A percentile compares a stretch with the other conserved stretches of the same genome.
phyloP scores from a whole-genome alignment of 1,284 basidiomycete genomes.

The Rhodotorula sp. region DNA sequence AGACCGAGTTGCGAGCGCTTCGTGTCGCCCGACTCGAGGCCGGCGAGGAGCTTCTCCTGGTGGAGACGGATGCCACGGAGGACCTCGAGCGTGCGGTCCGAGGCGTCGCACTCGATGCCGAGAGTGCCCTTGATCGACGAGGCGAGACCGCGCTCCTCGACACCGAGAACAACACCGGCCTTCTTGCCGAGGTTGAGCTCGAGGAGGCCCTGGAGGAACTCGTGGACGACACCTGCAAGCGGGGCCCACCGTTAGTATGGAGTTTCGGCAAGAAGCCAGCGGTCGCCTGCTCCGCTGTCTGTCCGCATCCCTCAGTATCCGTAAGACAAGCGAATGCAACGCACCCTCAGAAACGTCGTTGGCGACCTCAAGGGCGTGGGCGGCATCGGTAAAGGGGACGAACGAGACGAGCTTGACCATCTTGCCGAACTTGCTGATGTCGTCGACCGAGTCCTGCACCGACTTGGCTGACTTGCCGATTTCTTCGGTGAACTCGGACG shows the following conservation, averaged over 20 bases:
- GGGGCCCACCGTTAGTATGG: neutral
- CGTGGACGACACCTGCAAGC: constrained; percentile 72
- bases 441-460: constrained; percentile 67
- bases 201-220: constrained; percentile 79
- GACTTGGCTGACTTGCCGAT: constrained; percentile 78
- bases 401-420: constrained; percentile 92
- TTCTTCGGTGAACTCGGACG: constrained; percentile 83
- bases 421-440: constrained; percentile 87
- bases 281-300: neutral
- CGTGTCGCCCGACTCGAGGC: constrained; percentile 84
- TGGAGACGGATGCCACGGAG: constrained; percentile 92
- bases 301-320: neutral
- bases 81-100: constrained; percentile 82
- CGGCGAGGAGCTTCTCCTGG: constrained; percentile 81
- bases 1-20: constrained; percentile 92
- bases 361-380: constrained; percentile 89
- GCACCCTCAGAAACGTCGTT: constrained; percentile 93
- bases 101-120: constrained; percentile 78
- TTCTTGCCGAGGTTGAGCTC: constrained; percentile 88
- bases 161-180: constrained; percentile 73
- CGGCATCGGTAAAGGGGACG: constrained; percentile 79
- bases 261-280: neutral
- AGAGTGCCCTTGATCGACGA: constrained; percentile 76
- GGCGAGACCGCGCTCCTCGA: constrained; percentile 76
- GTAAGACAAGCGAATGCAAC: constrained; percentile 1